A percentile compares a stretch with the other conserved stretches of the same genome.
These are phyloP conservation scores for Pelargonium citronellum DNA, from an alignment of 441 rosid genomes.

Conservation along the genomic window DNA sequence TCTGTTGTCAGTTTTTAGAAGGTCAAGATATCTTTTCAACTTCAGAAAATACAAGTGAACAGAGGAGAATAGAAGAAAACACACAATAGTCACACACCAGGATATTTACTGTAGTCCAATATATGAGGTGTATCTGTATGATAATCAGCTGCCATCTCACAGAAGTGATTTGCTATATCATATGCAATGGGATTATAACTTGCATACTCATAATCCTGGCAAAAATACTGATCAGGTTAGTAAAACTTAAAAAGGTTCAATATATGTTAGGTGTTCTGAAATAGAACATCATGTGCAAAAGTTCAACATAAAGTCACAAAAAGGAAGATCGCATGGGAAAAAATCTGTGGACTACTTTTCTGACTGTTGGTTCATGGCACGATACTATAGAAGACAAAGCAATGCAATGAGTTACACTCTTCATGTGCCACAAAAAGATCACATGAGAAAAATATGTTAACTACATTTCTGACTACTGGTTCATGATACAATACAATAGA, in stretches of 20 bases:
- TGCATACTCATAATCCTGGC: conserved; percentile 86
- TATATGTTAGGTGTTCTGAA: background rate
- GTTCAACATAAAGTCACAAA: too few species aligned
- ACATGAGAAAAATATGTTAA: background rate
- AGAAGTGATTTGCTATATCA: conserved; percentile 92
- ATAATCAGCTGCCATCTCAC: conserved; percentile 96
- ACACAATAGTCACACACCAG: conserved; percentile 40
- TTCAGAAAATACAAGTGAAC: conserved; percentile 5
- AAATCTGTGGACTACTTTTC: background rate
- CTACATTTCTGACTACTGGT: background rate
- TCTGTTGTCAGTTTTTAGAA: conserved; percentile 30
- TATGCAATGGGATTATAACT: conserved; percentile 80
- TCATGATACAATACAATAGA: background rate
- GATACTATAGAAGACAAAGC: background rate
- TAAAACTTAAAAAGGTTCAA: background rate
- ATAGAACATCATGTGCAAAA: background rate
- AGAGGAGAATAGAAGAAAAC: too few species aligned
- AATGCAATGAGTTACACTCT: background rate
- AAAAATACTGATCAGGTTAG: conserved; percentile 7
- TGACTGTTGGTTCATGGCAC: background rate
- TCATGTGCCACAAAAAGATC: background rate
- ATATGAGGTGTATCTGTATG: conserved; percentile 84
- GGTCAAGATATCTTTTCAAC: conserved; percentile 1
- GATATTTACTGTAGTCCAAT: conserved; percentile 73
- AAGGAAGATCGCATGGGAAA: background rate